Base-by-base conservation (phyloP, 306 rosid species). In the Trifolium repens region DNA sequence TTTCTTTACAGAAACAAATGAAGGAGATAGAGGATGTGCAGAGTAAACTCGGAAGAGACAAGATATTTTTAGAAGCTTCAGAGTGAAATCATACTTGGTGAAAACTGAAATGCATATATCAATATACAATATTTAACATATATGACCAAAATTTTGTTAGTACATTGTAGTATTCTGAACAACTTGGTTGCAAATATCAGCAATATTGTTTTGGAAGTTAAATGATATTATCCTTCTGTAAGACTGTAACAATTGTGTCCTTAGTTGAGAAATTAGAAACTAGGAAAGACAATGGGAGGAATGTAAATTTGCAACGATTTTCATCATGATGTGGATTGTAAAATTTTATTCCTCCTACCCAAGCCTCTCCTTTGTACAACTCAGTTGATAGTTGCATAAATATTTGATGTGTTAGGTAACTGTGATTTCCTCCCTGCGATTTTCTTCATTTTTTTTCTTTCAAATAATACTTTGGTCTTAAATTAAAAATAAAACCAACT, bases 1-100 rank as follows among this genome's bases (percentile, higher is more conserved):
- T 80, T 77, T 66, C 24, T 52, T 73, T 73, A 27, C 87, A 84
- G 87, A 16, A 6, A 40, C 87, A 84, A 70, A 63, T 22, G 74
- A 75, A 73, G 75, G 85, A 84, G 85, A 73, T 84, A 19, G 24
- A 73, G 14, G 58, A 71, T 63, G 78, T 63, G 27, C 73, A 47
- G 72, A 73, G 62, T 12, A 68, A 79, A 50, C 80, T 77, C 39
- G 55, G 61, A 63, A 54, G 13, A 47, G 49, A 67, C 9, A 59
- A 54, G 6, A 68, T 35, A 30, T 26, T 43, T 76, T 76, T 57
- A 49, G 52, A 46, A 46, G 52, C 1, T n/a, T 46, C 52, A 5
- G 13, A 46, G 16, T 12, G 13, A 46, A 13, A 13, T 46, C 52
- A 46, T 46, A 12, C 52, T 12, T 13, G 52, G 13, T 74, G 62